These are phyloP conservation scores for Xylariomycetidae sp. DNA, from an alignment of 2,329 filamentous ascomycete species.

Conservation along the genomic window DNA sequence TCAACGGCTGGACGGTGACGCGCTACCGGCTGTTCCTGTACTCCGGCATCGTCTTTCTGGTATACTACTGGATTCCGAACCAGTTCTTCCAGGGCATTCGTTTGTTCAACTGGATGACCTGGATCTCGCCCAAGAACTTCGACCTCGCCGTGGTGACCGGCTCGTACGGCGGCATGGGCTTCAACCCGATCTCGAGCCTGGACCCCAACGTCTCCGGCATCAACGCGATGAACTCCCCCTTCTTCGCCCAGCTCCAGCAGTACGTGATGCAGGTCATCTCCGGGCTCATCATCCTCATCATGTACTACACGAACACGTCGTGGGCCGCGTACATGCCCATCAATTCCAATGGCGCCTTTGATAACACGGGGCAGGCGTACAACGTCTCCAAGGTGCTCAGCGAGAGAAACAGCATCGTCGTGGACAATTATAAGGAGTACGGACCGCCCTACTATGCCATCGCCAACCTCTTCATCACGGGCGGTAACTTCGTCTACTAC, in stretches of 20 bases:
- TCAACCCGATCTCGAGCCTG: slow-evolving; percentile 46
- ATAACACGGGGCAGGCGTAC: slow-evolving; percentile 38
- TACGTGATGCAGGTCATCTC: slow-evolving; percentile 33
- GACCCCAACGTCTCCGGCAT: slow-evolving; percentile 44
- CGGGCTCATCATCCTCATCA: slow-evolving; percentile 34
- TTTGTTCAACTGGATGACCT: slow-evolving; percentile 46
- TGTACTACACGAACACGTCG: slow-evolving; percentile 40
- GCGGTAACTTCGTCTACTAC: slow-evolving; percentile 40
- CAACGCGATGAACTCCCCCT: slow-evolving; percentile 33
- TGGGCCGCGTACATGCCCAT: slow-evolving; percentile 43
- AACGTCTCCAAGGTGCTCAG: slow-evolving; percentile 34
- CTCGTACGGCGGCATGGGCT: slow-evolving; percentile 35
- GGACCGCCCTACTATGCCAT: slow-evolving; percentile 41
- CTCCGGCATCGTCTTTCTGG: slow-evolving; percentile 32
- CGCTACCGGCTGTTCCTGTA: slow-evolving; percentile 40
- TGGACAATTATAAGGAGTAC: slow-evolving; percentile 34
- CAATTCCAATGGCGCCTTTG: slow-evolving; percentile 44
- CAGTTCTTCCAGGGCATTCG: slow-evolving; percentile 39
- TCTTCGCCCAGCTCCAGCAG: slow-evolving; percentile 38
- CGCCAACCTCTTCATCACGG: slow-evolving; percentile 35
- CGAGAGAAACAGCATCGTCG: slow-evolving; percentile 34
- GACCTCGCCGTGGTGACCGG: slow-evolving; percentile 40
- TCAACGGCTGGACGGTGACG: slow-evolving; percentile 40
- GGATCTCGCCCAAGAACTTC: slow-evolving; percentile 42
- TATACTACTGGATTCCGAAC: slow-evolving; percentile 46